Base-by-base conservation (phyloP, 2,329 filamentous ascomycete genomes). In the Pestalotiopsis sp. region DNA sequence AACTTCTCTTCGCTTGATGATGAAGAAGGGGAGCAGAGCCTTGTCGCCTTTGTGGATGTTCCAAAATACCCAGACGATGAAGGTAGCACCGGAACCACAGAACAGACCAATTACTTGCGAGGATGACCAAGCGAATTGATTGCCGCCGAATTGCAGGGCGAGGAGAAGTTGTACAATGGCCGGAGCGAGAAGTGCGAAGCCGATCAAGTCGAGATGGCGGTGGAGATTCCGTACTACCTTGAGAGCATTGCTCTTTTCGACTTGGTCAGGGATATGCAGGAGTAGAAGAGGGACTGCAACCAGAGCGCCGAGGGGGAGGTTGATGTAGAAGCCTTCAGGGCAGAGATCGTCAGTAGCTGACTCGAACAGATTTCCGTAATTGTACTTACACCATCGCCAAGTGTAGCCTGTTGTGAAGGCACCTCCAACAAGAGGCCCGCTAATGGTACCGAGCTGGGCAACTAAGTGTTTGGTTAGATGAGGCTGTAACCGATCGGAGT, bases 321-420 rank as follows among this genome's bases (percentile, higher is more conserved):
- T 72, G 69, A 72, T 67, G 56, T 68, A 72, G 63, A 75, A 72
- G 39, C 70, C 70, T 58, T 23, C 17, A 58, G n/a, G 11, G 4
- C 17, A 58, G n/a, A 4, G 14, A 27, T 23, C 56, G 3, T 58
- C 20, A 58, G 20, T 58, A 58, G 17, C 41, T 49, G 14, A n/a
- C 41, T 5, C 41, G 13, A n/a, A 4, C 41, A 49, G n/a, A 17
- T 49, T 49, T 6, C 4, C 41, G 41, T 4, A 49, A 49, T 49
- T 4, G 41, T n/a, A 27, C 56, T 11, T 58, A 58, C 56, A 23
- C 56, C 56, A 58, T 58, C 56, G 56, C 56, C 56, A 58, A 23
- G 56, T 58, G 13, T 58, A 58, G 20, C 56, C 56, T 23, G 56
- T 58, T 17, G 56, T 58, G 56, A 58, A 58, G 20, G 56, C 56